These are phyloP conservation scores for Udeniomyces megalosporus DNA, from an alignment of 768 basidiomycete genomes.

Conservation along the genomic window DNA sequence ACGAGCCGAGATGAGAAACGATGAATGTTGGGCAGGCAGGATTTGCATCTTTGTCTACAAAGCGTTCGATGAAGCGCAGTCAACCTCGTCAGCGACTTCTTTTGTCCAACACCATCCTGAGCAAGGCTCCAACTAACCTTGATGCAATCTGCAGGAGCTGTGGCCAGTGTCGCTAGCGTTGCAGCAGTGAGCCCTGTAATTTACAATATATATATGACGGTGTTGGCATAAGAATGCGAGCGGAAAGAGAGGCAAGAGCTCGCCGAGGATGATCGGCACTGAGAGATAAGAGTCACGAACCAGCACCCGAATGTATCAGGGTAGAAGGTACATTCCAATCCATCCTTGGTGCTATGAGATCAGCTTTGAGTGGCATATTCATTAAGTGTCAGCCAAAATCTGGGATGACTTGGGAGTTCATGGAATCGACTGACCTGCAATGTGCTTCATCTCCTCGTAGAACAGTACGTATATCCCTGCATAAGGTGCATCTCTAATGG, in stretches of 20 bases:
- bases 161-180: constrained; percentile 62
- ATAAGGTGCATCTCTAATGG: constrained; percentile 85
- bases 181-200: constrained; percentile 67
- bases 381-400: constrained; percentile 21
- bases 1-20: constrained; percentile 45
- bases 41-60: constrained; percentile 80
- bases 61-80: neutral
- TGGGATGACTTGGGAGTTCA: neutral
- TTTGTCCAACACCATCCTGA: neutral
- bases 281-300: constrained; percentile 8
- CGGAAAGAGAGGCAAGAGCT: neutral
- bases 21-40: constrained; percentile 60
- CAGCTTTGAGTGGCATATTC: constrained; percentile 17
- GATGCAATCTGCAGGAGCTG: constrained; percentile 86
- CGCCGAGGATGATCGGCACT: neutral
- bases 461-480: constrained; percentile 76
- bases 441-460: constrained; percentile 71
- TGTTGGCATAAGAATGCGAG: neutral
- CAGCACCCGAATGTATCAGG: constrained; percentile 27
- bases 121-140: constrained; percentile 40
- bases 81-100: neutral
- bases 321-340: constrained; percentile 25
- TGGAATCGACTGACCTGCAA: constrained; percentile 39
- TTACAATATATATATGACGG: neutral
- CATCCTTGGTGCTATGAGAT: constrained; percentile 8